Percentiles rank a stretch among this genome's conserved stretches.
phyloP scores from a whole-genome alignment of 2,329 filamentous ascomycete species.

The Verticillium nonalfalfae region DNA sequence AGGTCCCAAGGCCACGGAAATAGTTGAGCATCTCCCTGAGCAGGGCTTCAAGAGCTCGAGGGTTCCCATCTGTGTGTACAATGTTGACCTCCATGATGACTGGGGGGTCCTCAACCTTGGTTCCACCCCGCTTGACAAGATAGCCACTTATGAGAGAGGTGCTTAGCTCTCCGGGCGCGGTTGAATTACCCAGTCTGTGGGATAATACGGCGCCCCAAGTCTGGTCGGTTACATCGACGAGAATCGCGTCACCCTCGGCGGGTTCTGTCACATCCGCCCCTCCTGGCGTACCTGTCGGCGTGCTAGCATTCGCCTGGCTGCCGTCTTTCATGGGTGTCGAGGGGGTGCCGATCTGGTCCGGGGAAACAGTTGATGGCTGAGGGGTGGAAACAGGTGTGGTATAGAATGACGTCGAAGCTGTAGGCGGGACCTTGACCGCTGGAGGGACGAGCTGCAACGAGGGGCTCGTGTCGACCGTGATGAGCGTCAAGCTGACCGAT shows the following conservation, averaged over 20 bases:
- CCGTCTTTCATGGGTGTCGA: slow-evolving; percentile 37
- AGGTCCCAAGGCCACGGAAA: slow-evolving; percentile 61
- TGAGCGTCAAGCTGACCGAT: slow-evolving; percentile 48
- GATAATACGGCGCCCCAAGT: slow-evolving; percentile 68
- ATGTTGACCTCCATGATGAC: slow-evolving; percentile 59
- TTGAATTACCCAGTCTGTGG: slow-evolving; percentile 57
- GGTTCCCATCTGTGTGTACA: slow-evolving; percentile 47
- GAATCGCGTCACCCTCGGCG: slow-evolving; percentile 58
- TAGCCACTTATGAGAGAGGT: slow-evolving; percentile 59
- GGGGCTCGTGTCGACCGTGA: slow-evolving; percentile 60
- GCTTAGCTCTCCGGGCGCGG: slow-evolving; percentile 45
- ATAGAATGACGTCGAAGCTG: slow-evolving; percentile 38
- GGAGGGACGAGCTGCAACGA: slow-evolving; percentile 57
- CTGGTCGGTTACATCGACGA: slow-evolving; percentile 68
- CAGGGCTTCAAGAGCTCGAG: slow-evolving; percentile 54
- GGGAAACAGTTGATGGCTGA: slow-evolving; percentile 49
- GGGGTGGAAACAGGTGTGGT: slow-evolving; percentile 65
- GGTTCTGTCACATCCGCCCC: slow-evolving; percentile 31
- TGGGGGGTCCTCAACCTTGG: slow-evolving; percentile 50
- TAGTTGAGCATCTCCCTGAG: slow-evolving; percentile 64
- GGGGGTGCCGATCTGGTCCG: slow-evolving; percentile 49
- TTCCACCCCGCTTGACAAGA: slow-evolving; percentile 56
- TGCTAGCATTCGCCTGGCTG: slow-evolving; percentile 31
- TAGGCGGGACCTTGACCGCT: slow-evolving; percentile 38
- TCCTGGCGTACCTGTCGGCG: slow-evolving; percentile 33